A percentile compares a stretch with the other conserved stretches of the same genome.
These are phyloP conservation scores for Aotearoamyces nothofagi DNA, from an alignment of 2,329 filamentous ascomycete genomes.

Conservation along the genomic window DNA sequence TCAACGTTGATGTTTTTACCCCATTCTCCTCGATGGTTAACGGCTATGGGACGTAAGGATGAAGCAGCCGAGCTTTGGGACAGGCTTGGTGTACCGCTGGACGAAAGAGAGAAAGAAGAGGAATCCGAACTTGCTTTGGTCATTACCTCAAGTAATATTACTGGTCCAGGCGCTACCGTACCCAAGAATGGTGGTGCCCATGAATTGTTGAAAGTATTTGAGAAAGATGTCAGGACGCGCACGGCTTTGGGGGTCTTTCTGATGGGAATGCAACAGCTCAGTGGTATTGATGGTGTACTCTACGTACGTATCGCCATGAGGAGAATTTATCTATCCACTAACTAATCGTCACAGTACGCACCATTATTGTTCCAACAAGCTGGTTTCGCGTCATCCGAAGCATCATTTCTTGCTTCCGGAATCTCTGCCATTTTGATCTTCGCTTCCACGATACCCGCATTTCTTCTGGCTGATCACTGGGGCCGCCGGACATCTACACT, in stretches of 20 bases:
- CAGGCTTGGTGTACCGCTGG: constrained; percentile 9
- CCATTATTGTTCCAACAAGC: constrained; percentile 44
- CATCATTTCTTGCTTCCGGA: constrained; percentile 44
- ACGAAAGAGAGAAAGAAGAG: constrained; percentile 12
- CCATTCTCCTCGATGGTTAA: constrained; percentile 42
- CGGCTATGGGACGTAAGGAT: constrained; percentile 26
- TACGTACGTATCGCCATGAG: constrained; percentile 40
- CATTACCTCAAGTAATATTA: constrained; percentile 3
- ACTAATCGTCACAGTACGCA: constrained; percentile 30
- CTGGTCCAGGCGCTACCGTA: constrained; percentile 2
- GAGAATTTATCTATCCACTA: no score
- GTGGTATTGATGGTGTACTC: constrained; percentile 45
- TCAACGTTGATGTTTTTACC: constrained; percentile 28
- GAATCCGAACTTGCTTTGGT: constrained; percentile 4
- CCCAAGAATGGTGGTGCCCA: constrained; percentile 5
- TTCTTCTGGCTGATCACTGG: constrained; percentile 40
- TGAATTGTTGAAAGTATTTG: constrained; percentile 17
- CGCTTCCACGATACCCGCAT: constrained; percentile 37
- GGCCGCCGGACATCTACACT: constrained; percentile 38
- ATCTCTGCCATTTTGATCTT: constrained; percentile 44
- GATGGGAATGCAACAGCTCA: constrained; percentile 43
- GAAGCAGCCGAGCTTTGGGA: constrained; percentile 26
- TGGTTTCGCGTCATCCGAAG: constrained; percentile 34
- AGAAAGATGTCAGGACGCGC: constrained; percentile 26
- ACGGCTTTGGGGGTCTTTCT: constrained; percentile 39